Conservation (phyloP, 176 grass and related monocot genomes). For the Hordeum vulgare region MorexV3_pseudomolecules_assembly NC_058522.1:310388469-310388968, state of each 20-base stretch:
- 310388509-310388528: no score
- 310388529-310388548: fast-evolving
- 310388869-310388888: background rate
- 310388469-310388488: no score
- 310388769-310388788: no score
- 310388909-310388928: background rate
- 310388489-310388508: no score
- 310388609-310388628: no score
- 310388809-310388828: background rate
- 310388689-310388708: background rate
- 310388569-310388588: no score
- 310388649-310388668: background rate
- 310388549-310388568: no score
- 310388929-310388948: background rate
- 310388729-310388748: no score
- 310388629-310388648: no score
- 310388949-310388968: no score
- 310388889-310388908: background rate
- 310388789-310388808: background rate
- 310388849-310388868: background rate
- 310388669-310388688: background rate
- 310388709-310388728: no score
- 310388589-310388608: fast-evolving
- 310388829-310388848: background rate
- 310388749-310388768: no score